Conservation (phyloP, 352 stramenopile genomes). For the Phytophthora syringae region DNA sequence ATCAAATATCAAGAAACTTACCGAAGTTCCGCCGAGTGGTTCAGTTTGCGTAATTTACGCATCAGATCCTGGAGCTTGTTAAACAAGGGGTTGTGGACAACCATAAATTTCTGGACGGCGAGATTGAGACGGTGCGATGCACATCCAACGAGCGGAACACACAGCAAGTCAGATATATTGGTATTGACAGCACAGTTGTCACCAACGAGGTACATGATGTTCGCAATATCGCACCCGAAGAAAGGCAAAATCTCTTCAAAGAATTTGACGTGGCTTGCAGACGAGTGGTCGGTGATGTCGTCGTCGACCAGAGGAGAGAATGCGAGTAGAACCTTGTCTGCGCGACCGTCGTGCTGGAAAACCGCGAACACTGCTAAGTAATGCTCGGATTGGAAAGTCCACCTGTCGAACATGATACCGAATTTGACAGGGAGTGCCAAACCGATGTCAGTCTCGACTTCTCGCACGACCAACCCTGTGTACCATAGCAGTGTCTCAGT, state of each 20-base stretch:
- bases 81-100: neutral
- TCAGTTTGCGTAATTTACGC: constrained; percentile 4
- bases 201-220: constrained; percentile 2
- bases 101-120: neutral
- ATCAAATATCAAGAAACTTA: neutral
- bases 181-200: constrained; percentile 8
- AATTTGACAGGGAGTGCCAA: neutral
- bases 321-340: constrained; percentile 8
- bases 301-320: neutral
- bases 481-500: constrained; percentile 2
- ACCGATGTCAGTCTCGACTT: constrained; percentile 6
- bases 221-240: neutral
- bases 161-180: constrained; percentile 1
- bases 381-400: neutral
- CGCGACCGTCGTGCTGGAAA: constrained; percentile 4
- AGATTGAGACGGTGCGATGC: constrained; percentile 6
- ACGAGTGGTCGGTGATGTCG: constrained; percentile 4
- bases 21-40: constrained; percentile 1
- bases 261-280: neutral
- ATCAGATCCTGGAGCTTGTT: neutral
- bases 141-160: neutral
- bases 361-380: constrained; percentile 1
- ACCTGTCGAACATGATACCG: neutral
- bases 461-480: neutral
- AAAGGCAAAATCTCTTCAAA: neutral